Base-by-base conservation (phyloP, 2,329 filamentous ascomycete species). In the Chrysoporthe austroafricana region DNA sequence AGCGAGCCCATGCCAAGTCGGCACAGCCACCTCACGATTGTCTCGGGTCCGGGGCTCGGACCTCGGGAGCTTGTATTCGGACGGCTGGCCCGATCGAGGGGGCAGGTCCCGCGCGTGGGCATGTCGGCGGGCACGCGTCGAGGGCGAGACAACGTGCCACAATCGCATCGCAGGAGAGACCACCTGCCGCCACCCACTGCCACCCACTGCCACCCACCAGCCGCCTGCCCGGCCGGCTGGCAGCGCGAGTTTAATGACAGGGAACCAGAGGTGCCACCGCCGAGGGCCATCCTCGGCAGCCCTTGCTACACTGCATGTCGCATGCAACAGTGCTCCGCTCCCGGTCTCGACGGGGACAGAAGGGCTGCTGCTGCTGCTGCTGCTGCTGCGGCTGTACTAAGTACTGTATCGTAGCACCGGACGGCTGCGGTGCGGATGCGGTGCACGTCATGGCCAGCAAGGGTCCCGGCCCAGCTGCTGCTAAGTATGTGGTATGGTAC, bases 241-340 rank as follows among this genome's bases (percentile, higher is more conserved):
- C 54, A n/a, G 2, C 21, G 50, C 32, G 21, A 60, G 57, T 60
- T 60, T 44, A 61, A 61, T 61, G 42, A 46, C 43, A 61, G 48
- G 59, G 59, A 34, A 18, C 43, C 59, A 46, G 42, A 32, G 39
- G 59, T 61, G 59, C 11, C 59, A 61, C 59, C 43, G 43, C 26
- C 43, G 43, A 61, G 32, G 42, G 42, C 39, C 39, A 44, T 42
- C 14, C 39, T 60, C 57, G 57, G 57, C 57, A 48, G 43, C 59
- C 59, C 42, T 61, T 16, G 59, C 43, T 61, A 46, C 59, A 61
- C 59, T 61, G 59, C 59, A 61, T 46, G 42, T 48, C 26, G 36
- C 21, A 34, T 48, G 43, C 59, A 34, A n/a, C 26, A 3, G 21
- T 36, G 43, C 59, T 32, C 50, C 50, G 21, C 16, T 39, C 50